phyloP scores from a whole-genome alignment of 495 filamentous ascomycete genomes.

The Filosporella fistucella region DNA sequence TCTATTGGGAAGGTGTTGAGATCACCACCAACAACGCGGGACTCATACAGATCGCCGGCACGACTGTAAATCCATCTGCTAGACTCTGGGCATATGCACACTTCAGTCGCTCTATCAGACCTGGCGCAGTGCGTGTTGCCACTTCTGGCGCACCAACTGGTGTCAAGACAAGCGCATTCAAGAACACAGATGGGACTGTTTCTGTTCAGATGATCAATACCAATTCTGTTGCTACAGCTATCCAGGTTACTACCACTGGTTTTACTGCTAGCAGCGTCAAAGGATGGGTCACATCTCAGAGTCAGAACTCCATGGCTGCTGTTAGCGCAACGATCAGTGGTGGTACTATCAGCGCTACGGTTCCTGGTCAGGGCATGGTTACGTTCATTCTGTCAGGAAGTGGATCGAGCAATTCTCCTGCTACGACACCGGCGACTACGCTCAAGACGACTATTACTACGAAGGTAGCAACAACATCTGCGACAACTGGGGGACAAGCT shows the following conservation, averaged over 20 bases:
- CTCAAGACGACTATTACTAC: not conserved
- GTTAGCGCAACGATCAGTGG: not conserved
- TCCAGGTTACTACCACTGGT: not conserved
- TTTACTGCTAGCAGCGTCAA: not conserved
- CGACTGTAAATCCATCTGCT: slow-evolving; percentile 30
- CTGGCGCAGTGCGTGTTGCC: slow-evolving; percentile 39
- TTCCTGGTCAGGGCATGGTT: not conserved
- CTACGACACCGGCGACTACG: not conserved
- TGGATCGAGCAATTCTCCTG: not conserved
- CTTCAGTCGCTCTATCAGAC: slow-evolving; percentile 39
- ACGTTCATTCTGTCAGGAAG: not conserved
- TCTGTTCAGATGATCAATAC: slow-evolving; percentile 42
- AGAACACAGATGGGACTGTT: slow-evolving; percentile 39
- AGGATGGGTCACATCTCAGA: not conserved
- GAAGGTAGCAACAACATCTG: not conserved
- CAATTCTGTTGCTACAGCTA: slow-evolving; percentile 11
- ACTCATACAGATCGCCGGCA: slow-evolving; percentile 33
- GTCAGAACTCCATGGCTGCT: not conserved
- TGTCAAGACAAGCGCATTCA: slow-evolving; percentile 37
- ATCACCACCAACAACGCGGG: slow-evolving; percentile 27
- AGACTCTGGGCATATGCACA: slow-evolving; percentile 46
- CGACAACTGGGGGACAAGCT: not conserved
- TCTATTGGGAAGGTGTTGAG: slow-evolving; percentile 51
- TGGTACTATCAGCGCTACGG: not conserved
- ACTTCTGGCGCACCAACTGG: slow-evolving; percentile 27